These are phyloP conservation scores for Ganoderma meredithae DNA, from an alignment of 1,284 basidiomycete species.

Conservation along the genomic window DNA sequence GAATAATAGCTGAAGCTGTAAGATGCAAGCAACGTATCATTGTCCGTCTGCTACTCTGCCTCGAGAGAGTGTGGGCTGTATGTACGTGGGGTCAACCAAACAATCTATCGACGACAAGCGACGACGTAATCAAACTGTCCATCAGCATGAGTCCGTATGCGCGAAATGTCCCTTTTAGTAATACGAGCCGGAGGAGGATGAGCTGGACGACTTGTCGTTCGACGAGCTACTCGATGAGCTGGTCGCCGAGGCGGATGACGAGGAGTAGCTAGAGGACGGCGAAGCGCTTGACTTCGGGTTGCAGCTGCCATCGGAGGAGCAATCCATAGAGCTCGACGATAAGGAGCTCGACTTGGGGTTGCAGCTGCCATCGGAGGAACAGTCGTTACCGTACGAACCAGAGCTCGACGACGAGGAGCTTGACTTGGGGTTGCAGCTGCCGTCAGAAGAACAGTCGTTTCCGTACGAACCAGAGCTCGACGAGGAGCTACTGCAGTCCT, in stretches of 20 bases:
- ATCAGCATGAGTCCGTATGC: slow-evolving; percentile 30
- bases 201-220: slow-evolving; percentile 3
- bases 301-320: not conserved
- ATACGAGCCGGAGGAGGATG: slow-evolving; percentile 18
- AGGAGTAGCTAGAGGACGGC: slow-evolving; percentile 5
- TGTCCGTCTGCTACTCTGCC: slow-evolving; percentile 26
- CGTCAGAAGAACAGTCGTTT: slow-evolving; percentile 10
- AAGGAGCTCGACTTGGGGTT: too few species aligned
- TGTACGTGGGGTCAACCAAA: slow-evolving; percentile 17
- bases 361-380: too few species aligned
- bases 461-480: slow-evolving; percentile 16
- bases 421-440: slow-evolving; percentile 2
- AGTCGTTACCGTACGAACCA: not conserved
- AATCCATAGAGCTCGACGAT: too few species aligned
- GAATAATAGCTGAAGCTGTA: slow-evolving; percentile 29
- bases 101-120: slow-evolving; percentile 28
- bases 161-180: slow-evolving; percentile 32
- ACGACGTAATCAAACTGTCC: slow-evolving; percentile 33
- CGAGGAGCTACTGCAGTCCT: slow-evolving; percentile 5
- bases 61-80: slow-evolving; percentile 16
- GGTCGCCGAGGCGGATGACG: slow-evolving; percentile 6
- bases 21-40: slow-evolving; percentile 31
- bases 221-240: slow-evolving; percentile 12
- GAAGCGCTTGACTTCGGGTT: slow-evolving; percentile 9
- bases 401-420: slow-evolving; percentile 9